Conservation (phyloP, 202 grass and related monocot species). For the Setaria viridis region DNA sequence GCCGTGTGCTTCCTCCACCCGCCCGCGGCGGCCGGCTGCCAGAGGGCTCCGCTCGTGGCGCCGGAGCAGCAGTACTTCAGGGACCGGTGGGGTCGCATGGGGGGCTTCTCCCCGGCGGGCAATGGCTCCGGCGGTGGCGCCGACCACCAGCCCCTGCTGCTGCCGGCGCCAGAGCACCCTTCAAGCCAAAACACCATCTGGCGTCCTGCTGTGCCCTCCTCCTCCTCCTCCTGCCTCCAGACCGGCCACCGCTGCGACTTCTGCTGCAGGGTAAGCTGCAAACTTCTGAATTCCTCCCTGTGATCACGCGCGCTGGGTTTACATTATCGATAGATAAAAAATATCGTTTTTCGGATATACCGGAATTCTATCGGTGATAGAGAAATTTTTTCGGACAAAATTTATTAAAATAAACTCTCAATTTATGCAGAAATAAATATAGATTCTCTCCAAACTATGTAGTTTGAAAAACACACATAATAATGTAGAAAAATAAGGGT, state of each 20-base stretch:
- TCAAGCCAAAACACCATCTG: constrained; percentile 71
- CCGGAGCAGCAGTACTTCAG: constrained; percentile 51
- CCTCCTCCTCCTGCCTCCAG: constrained; percentile 39
- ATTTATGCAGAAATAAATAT: too few relatives aligned
- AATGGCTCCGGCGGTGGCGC: neutral
- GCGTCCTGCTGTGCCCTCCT: constrained; percentile 37
- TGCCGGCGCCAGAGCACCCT: constrained; percentile 57
- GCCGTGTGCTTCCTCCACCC: constrained; percentile 46
- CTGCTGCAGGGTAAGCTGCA: constrained; percentile 49
- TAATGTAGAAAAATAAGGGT: too few relatives aligned
- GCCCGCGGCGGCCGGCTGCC: neutral
- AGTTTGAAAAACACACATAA: too few relatives aligned
- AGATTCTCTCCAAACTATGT: too few relatives aligned
- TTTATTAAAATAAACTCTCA: too few relatives aligned
- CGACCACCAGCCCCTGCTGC: constrained; percentile 13
- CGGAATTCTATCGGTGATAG: too few relatives aligned
- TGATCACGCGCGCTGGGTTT: too few relatives aligned
- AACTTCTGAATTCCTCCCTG: neutral
- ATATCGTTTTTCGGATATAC: too few relatives aligned
- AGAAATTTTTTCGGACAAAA: too few relatives aligned
- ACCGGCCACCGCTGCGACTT: constrained; percentile 51
- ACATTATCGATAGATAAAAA: too few relatives aligned
- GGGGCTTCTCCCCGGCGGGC: constrained; percentile 2
- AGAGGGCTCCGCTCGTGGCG: neutral
- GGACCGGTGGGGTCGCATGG: constrained; percentile 48